phyloP scores from a whole-genome alignment of 768 basidiomycete genomes.

The Suillus occidentalis region DNA sequence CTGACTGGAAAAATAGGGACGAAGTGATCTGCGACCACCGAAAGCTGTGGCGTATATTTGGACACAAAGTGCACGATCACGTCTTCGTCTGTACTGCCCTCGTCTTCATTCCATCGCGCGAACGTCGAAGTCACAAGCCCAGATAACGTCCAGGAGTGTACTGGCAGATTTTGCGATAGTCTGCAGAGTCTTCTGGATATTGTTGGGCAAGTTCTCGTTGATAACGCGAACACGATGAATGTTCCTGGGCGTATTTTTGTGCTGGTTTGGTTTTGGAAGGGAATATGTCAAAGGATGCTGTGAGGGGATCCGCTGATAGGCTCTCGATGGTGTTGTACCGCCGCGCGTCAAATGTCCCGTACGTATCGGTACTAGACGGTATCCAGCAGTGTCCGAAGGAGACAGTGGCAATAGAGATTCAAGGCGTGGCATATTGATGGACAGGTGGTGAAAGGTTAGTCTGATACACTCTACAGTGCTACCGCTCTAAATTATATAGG shows the following conservation, averaged over 20 bases:
- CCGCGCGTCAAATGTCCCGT: background rate
- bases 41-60: slow-evolving; percentile 10
- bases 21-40: background rate
- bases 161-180: slow-evolving; percentile 2
- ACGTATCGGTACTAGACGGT: background rate
- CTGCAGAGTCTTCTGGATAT: slow-evolving; percentile 7
- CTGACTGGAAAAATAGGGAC: slow-evolving; percentile 6
- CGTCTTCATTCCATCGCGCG: slow-evolving; percentile 11
- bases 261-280: background rate
- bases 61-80: slow-evolving; percentile 23
- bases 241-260: slow-evolving; percentile 13
- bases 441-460: background rate
- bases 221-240: slow-evolving; percentile 18
- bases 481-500: background rate
- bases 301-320: background rate
- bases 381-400: background rate
- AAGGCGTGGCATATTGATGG: background rate
- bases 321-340: background rate
- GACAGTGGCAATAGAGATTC: background rate
- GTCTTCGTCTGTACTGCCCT: slow-evolving; percentile 15
- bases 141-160: slow-evolving; percentile 19
- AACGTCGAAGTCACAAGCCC: slow-evolving; percentile 23
- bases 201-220: slow-evolving; percentile 12
- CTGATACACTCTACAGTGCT: background rate
- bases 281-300: background rate